Conservation (phyloP, 768 basidiomycete species). For the Naganishia onofrii region DNA sequence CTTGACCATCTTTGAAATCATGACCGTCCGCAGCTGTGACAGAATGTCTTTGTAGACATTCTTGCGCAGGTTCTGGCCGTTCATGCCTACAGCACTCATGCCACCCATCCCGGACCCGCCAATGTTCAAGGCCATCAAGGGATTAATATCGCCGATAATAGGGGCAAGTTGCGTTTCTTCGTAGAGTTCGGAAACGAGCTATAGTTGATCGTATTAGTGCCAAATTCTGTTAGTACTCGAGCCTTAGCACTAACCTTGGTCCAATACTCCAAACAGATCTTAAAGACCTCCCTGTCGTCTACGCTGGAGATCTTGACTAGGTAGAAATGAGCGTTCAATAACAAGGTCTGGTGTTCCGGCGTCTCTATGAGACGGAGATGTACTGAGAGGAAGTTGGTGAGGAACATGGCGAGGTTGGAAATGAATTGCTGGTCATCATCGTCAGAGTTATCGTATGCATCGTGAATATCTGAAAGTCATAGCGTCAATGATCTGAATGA, state of each 20-base stretch:
- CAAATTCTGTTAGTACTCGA: background rate
- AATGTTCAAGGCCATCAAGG: constrained; percentile 72
- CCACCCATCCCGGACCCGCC: constrained; percentile 56
- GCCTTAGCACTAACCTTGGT: constrained; percentile 39
- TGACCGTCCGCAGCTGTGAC: constrained; percentile 86
- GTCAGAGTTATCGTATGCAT: constrained; percentile 81
- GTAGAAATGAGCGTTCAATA: constrained; percentile 94
- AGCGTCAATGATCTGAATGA: constrained; percentile 21
- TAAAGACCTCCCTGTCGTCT: constrained; percentile 98
- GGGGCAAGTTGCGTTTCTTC: constrained; percentile 93
- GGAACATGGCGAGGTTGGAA: constrained; percentile 94
- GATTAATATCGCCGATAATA: constrained; percentile 67
- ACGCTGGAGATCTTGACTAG: constrained; percentile 98
- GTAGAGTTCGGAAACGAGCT: constrained; percentile 92
- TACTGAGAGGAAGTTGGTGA: constrained; percentile 89
- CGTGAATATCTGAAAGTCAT: constrained; percentile 64
- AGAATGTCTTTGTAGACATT: constrained; percentile 94
- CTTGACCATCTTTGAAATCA: constrained; percentile 99
- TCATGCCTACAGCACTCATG: constrained; percentile 45
- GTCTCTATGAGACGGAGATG: constrained; percentile 94
- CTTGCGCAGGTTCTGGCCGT: constrained; percentile 67
- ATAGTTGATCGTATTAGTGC: constrained; percentile 44
- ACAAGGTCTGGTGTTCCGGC: constrained; percentile 79
- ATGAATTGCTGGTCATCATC: constrained; percentile 96
- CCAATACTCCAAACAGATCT: constrained; percentile 98